Conservation (phyloP, 2,329 filamentous ascomycete species). For the Pseudonectria buxi region DNA sequence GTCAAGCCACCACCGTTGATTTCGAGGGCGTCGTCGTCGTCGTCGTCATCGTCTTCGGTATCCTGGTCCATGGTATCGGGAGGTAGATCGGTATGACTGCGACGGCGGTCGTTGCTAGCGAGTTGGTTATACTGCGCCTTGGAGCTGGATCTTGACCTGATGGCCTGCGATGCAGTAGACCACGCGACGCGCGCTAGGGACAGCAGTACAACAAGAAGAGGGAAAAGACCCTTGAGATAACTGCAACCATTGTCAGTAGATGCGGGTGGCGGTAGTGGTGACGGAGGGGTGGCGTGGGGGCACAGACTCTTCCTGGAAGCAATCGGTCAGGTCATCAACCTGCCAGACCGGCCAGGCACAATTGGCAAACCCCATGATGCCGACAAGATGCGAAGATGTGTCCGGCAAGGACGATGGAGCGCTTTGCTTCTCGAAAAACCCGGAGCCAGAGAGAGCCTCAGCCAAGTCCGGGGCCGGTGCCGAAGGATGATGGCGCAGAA, state of each 20-base stretch:
- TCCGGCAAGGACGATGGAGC: neutral
- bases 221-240: constrained; percentile 63
- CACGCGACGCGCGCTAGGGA: constrained; percentile 62
- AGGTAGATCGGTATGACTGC: constrained; percentile 46
- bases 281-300: constrained; percentile 2
- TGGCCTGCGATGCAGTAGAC: constrained; percentile 48
- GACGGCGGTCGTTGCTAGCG: constrained; percentile 35
- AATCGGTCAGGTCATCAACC: constrained; percentile 56
- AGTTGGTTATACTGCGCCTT: constrained; percentile 50
- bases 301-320: constrained; percentile 62
- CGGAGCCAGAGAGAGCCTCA: too few relatives aligned
- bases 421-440: too few relatives aligned
- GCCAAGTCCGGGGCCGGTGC: too few relatives aligned
- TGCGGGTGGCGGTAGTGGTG: constrained; percentile 4
- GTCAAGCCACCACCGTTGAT: constrained; percentile 52
- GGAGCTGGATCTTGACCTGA: constrained; percentile 40
- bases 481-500: too few relatives aligned
- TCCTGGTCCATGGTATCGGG: constrained; percentile 30
- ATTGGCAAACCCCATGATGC: constrained; percentile 43
- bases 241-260: constrained; percentile 15
- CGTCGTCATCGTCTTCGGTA: constrained; percentile 46
- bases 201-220: constrained; percentile 60
- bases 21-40: constrained; percentile 50
- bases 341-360: constrained; percentile 55
- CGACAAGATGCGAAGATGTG: constrained; percentile 5